Evolutionary conservation across 2,329 filamentous ascomycete species (phyloP).

Genomic region (Colletotrichum sansevieriae): DNA sequence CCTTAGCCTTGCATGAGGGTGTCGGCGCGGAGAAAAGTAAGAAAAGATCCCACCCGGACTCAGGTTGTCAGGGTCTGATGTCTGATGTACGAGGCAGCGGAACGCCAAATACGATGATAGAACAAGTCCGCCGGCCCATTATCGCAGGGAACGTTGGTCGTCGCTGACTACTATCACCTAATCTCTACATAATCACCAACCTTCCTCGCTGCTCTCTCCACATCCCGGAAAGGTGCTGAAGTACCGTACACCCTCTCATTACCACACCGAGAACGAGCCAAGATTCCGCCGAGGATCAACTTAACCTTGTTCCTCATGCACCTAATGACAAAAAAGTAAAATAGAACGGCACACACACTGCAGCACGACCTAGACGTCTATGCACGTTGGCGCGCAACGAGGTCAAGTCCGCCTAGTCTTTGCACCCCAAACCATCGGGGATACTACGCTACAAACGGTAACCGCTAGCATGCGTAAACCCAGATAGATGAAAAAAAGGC

Average conservation of each 20-base stretch:
- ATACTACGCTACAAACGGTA: conserved; percentile 17
- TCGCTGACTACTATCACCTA: conserved; percentile 10
- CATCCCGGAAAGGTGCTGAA: conserved; percentile 2
- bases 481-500: neutral
- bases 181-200: conserved; percentile 28
- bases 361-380: neutral
- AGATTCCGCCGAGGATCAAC: conserved; percentile 14
- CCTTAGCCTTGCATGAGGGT: no score
- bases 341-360: neutral
- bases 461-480: conserved; percentile 14
- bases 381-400: neutral
- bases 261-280: conserved; percentile 17
- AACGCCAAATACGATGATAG: neutral
- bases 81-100: no score
- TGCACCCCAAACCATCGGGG: neutral
- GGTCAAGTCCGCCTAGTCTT: neutral
- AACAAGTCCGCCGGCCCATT: no score
- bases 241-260: conserved; percentile 10
- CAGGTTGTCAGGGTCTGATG: no score
- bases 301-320: conserved; percentile 22
- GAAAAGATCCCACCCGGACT: no score
- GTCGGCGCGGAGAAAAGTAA: no score
- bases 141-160: neutral
- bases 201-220: neutral
- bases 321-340: conserved; percentile 16